These are phyloP conservation scores for Tetraselmis chui DNA, from an alignment of 139 green algal genomes.

Conservation along the genomic window DNA sequence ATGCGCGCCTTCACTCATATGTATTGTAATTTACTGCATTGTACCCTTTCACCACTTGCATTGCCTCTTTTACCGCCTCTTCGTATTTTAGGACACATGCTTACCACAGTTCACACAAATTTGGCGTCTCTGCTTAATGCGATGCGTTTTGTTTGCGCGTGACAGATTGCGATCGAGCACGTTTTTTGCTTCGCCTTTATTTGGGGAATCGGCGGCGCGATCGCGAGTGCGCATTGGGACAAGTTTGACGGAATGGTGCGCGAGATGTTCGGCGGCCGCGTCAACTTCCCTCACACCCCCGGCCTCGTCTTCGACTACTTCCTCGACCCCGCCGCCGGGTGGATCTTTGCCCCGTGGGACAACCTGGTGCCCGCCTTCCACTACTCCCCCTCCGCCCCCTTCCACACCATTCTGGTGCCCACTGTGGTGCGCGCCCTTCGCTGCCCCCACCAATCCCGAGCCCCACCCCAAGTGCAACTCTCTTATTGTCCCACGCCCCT, in stretches of 20 bases:
- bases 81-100: slow-evolving; percentile 25
- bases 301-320: slow-evolving; percentile 69
- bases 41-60: too few relatives aligned
- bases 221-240: slow-evolving; percentile 13
- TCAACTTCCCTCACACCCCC: slow-evolving; percentile 4
- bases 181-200: slow-evolving; percentile 1
- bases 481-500: too few relatives aligned
- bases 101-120: slow-evolving; percentile 48
- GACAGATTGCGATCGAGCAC: neutral
- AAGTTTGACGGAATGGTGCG: slow-evolving; percentile 26
- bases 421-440: slow-evolving; percentile 27
- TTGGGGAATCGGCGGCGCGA: slow-evolving; percentile 13
- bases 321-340: slow-evolving; percentile 28
- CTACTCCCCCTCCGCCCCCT: slow-evolving; percentile 61
- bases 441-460: too few relatives aligned
- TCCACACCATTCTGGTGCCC: slow-evolving; percentile 73
- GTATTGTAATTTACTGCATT: too few relatives aligned
- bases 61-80: too few relatives aligned
- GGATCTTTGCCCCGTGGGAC: slow-evolving; percentile 48
- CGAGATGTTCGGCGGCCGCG: neutral
- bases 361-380: slow-evolving; percentile 56
- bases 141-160: slow-evolving; percentile 24
- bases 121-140: slow-evolving; percentile 51
- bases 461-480: too few relatives aligned
- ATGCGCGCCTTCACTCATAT: too few relatives aligned